Conservation (phyloP, 176 grass and related monocot species). For the Eleusine indica region DNA sequence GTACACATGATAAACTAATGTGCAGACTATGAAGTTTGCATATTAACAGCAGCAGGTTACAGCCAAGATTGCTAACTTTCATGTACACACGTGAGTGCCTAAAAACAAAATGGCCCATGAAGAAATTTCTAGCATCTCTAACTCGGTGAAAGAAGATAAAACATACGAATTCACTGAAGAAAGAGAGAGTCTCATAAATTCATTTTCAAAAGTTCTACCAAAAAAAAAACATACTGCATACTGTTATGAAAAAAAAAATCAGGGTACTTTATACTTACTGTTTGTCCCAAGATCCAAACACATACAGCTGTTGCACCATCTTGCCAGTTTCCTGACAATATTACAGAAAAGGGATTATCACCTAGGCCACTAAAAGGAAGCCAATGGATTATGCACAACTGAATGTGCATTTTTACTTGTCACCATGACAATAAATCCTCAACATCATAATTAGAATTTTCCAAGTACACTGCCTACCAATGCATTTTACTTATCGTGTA, state of each 20-base stretch:
- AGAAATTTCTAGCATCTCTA: background rate
- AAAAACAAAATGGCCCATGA: background rate
- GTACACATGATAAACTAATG: background rate
- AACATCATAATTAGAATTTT: background rate
- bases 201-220: background rate
- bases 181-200: slow-evolving; percentile 6
- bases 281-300: slow-evolving; percentile 86
- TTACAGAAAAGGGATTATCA: slow-evolving; percentile 3
- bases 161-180: slow-evolving; percentile 7
- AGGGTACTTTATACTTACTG: slow-evolving; percentile 47
- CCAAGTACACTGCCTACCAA: background rate
- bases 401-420: background rate
- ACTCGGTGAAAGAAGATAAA: slow-evolving; percentile 13
- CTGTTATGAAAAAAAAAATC: slow-evolving; percentile 2
- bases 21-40: background rate
- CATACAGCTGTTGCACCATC: slow-evolving; percentile 95
- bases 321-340: slow-evolving; percentile 83
- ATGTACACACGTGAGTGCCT: background rate
- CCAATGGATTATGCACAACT: slow-evolving; percentile 7
- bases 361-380: background rate
- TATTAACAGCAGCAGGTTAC: background rate
- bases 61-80: background rate
- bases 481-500: background rate
- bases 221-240: background rate
- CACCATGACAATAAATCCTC: background rate